Evolutionary conservation across 1,139 yeast species (phyloP).

Genomic region (Suhomyces guaymorum): DNA sequence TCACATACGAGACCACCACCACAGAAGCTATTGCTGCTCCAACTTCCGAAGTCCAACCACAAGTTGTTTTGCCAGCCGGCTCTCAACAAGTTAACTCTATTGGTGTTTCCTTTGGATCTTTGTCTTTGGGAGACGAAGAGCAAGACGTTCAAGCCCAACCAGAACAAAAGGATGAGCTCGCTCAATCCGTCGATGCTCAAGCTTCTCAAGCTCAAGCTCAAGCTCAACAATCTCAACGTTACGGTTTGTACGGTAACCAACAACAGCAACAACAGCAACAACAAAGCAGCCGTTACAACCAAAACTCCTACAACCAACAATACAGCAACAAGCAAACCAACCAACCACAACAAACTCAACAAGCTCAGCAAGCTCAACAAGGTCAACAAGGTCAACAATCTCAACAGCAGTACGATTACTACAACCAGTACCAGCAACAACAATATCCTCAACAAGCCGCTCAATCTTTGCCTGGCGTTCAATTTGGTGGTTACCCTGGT

Average conservation of each 20-base stretch:
- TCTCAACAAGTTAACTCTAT: slow-evolving; percentile 54
- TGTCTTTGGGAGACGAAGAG: slow-evolving; percentile 52
- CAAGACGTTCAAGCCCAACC: slow-evolving; percentile 20
- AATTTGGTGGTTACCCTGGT: slow-evolving; percentile 48
- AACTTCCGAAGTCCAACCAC: slow-evolving; percentile 35
- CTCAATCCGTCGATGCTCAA: slow-evolving; percentile 10
- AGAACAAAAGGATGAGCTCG: slow-evolving; percentile 16
- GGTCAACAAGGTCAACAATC: slow-evolving; percentile 21
- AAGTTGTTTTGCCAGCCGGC: slow-evolving; percentile 66
- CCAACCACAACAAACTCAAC: slow-evolving; percentile 12
- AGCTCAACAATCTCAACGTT: slow-evolving; percentile 19
- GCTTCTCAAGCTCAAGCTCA: slow-evolving; percentile 8
- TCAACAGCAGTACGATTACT: slow-evolving; percentile 33
- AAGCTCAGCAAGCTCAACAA: slow-evolving; percentile 21
- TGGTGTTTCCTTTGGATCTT: slow-evolving; percentile 72
- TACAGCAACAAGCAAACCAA: slow-evolving; percentile 16
- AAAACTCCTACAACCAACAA: slow-evolving; percentile 24
- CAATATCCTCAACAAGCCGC: slow-evolving; percentile 46
- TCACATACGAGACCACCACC: slow-evolving; percentile 15
- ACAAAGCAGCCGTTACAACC: slow-evolving; percentile 22
- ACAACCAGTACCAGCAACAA: slow-evolving; percentile 41
- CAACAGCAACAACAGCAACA: slow-evolving; percentile 12
- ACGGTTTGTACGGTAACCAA: slow-evolving; percentile 19
- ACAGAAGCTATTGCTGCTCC: slow-evolving; percentile 16
- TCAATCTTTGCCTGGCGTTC: slow-evolving; percentile 41